Conservation (phyloP, 176 grass and related monocot species). For the Hordeum vulgare region DNA sequence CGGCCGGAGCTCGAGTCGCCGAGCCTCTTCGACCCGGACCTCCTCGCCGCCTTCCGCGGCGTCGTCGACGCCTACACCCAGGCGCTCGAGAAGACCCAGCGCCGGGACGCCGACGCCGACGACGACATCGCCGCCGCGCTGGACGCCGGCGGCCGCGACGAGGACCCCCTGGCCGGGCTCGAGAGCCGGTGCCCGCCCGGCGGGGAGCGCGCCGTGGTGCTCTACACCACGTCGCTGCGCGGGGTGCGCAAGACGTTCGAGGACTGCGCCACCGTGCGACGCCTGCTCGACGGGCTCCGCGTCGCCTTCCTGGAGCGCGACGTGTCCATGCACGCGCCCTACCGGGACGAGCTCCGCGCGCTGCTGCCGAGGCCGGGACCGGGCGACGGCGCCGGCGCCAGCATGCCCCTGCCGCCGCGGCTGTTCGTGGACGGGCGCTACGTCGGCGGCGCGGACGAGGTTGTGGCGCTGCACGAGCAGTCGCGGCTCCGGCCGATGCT, state of each 20-base stretch:
- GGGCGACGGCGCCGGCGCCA: background rate
- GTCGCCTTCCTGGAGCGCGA: slow-evolving; percentile 70
- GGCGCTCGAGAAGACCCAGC: slow-evolving; percentile 25
- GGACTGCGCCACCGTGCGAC: slow-evolving; percentile 63
- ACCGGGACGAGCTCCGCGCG: slow-evolving; percentile 63
- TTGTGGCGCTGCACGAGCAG: slow-evolving; percentile 56
- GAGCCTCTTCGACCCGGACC: slow-evolving; percentile 86
- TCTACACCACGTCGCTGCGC: slow-evolving; percentile 72
- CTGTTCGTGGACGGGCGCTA: slow-evolving; percentile 69
- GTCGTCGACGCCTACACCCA: slow-evolving; percentile 55
- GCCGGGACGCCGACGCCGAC: background rate
- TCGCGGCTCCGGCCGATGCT: slow-evolving; percentile 41
- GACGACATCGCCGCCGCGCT: background rate
- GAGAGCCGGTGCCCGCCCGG: slow-evolving; percentile 52
- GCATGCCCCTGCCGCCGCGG: slow-evolving; percentile 42
- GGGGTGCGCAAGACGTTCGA: slow-evolving; percentile 79
- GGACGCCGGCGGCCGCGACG: background rate
- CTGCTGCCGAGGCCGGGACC: slow-evolving; percentile 50
- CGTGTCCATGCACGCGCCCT: slow-evolving; percentile 71
- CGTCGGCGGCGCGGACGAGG: slow-evolving; percentile 74
- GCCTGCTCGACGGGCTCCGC: slow-evolving; percentile 49
- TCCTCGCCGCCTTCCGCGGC: slow-evolving; percentile 70
- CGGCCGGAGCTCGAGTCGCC: slow-evolving; percentile 55
- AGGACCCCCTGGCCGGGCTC: slow-evolving; percentile 40
- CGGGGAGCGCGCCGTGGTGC: slow-evolving; percentile 45